Conservation (phyloP, 2,329 filamentous ascomycete genomes). For the Periglandula ipomoeae region DNA sequence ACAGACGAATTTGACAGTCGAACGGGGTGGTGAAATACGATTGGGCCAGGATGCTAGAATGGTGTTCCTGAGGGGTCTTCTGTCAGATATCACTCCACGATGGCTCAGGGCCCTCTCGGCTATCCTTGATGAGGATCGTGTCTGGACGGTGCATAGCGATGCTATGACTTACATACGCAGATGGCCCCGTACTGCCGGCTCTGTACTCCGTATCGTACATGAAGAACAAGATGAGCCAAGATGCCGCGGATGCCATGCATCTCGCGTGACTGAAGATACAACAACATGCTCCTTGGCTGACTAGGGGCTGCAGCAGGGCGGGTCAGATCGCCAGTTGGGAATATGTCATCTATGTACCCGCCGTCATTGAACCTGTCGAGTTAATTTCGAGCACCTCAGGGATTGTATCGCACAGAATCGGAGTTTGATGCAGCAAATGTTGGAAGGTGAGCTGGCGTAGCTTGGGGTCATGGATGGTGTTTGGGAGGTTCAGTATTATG, state of each 20-base stretch:
- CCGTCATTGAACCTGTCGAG: too few species aligned
- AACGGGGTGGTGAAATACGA: conserved; percentile 1
- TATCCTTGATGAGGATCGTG: background rate
- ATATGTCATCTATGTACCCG: background rate
- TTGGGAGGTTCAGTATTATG: too few species aligned
- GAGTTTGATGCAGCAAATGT: background rate
- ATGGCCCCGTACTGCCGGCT: background rate
- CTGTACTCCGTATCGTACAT: conserved; percentile 3
- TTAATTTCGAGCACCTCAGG: conserved; percentile 1
- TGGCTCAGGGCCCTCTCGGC: background rate
- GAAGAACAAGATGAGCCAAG: conserved; percentile 3
- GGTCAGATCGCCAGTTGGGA: conserved; percentile 9
- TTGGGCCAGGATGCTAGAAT: background rate
- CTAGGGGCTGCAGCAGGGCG: conserved; percentile 6
- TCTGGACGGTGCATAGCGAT: background rate
- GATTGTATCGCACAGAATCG: conserved; percentile 4
- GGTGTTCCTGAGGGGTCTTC: background rate
- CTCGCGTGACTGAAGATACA: conserved; percentile 7
- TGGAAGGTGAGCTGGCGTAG: too few species aligned
- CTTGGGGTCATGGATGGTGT: background rate
- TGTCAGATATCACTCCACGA: background rate
- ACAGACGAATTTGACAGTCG: conserved; percentile 1
- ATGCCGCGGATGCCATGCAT: conserved; percentile 9
- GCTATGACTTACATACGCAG: conserved; percentile 3
- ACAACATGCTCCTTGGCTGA: background rate